Evolutionary conservation across 2,329 filamentous ascomycete genomes (phyloP), one percentile per base, ranked within the genome.

Genomic region (Fusarium nodosum): DNA sequence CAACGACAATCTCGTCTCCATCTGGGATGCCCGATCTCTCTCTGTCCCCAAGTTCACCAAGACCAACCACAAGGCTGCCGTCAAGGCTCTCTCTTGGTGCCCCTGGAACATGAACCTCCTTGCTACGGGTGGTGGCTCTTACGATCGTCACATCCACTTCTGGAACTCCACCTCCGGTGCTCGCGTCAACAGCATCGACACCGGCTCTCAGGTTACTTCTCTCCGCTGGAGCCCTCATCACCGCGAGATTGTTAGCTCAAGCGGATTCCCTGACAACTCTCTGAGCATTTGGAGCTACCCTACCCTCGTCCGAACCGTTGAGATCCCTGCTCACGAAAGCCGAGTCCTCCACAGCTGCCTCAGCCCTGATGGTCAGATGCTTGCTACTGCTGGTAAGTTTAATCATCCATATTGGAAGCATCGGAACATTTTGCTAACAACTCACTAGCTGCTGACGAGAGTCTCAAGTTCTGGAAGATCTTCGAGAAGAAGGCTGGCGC

Each of bases 271-370:
- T n/a, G 95, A 98, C 84, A 99, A 99, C 87, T 97, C 93, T 38
- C 87, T 99, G 73, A 97, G 93, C 86, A 97, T 99, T 84, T 99
- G 96, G 96, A 97, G 93, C 86, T 99, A 99, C 83, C 96, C 96
- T 12, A 96, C 94, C 20, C 86, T 98, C 52, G 96, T 98, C 70
- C 96, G 97, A 84, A 97, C 97, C 78, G 91, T 97, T 65, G 96
- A 99, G 85, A 97, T 99, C 71, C 96, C 95, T 13, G 96, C 96
- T 22, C 96, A 99, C 78, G 96, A 99, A 86, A 97, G 93, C 77
- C 89, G 96, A 75, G 95, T 99, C 42, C 88, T 99, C 51, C 96
- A 98, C 89, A 97, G 93, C 86, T 96, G 93, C 79, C 89, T 99
- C 74, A 97, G 94, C 83, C 96, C 96, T 5, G 96, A 99, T 77